Evolutionary conservation across 1,284 basidiomycete species (phyloP), one percentile per base, ranked within the genome.

Genomic region (Chalciporus sp.): DNA sequence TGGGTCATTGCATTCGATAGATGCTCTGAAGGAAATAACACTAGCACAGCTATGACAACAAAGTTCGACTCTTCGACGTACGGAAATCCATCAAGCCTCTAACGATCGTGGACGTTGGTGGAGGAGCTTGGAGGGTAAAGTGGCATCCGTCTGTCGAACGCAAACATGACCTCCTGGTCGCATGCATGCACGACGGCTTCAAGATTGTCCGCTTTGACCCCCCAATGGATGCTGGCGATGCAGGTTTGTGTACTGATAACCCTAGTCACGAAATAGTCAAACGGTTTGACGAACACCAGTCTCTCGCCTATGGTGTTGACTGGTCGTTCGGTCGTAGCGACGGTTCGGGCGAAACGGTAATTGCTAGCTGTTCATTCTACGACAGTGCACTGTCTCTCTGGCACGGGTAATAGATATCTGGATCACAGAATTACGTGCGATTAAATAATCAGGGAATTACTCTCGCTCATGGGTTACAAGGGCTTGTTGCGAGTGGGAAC

Each of bases 141-240:
- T 99, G 95, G 94, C 94, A 98, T 70, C 94, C 95, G 1, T 80
- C 77, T 1, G 58, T 78, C 1, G 58, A 65, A 3, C 81, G 88
- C 37, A 78, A 77, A 56, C 65, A 79, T 23, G 89, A 95, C 62
- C 76, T 99, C 1, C 79, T 98, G 27, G 85, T 95, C 10, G 97
- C 94, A 0, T 93, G 92, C 67, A 99, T 99, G 97, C 95, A 98
- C 67, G 94, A 93, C 58, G 96, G 97, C 1, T 96, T 94, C 80
- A 96, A 95, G 63, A 78, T 95, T 7, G 72, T 95, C 56, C 71
- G 69, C 51, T 55, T 74, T 27, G 59, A 31, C 23, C 49, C 56
- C n/a, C 40, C n/a, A 23, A 42, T 7, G 16, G 19, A 51, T 26
- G 41, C 51, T 17, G 10, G 26, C 17, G 53, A 44, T 26, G 47